Evolutionary conservation across 352 stramenopile species (phyloP).

Genomic region (Pythium monospermum): DNA sequence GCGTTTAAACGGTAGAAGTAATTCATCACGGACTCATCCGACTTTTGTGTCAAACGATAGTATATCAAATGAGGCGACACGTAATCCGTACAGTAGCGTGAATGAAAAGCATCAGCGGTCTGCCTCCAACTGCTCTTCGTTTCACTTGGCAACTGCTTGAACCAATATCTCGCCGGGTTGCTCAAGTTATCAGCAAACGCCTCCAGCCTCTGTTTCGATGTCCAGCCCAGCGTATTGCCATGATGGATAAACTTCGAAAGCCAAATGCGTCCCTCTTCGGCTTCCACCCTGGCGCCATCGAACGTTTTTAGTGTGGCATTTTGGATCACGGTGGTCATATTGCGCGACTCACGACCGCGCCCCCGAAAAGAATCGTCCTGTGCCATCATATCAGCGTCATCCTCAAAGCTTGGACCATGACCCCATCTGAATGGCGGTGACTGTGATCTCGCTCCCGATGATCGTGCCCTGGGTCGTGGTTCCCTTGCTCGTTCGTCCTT

Average conservation of each 20-base stretch:
- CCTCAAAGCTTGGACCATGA: too few species aligned
- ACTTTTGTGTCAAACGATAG: constrained; percentile 3
- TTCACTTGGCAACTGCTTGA: neutral
- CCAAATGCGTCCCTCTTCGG: neutral
- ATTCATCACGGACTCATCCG: constrained; percentile 3
- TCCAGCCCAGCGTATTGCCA: neutral
- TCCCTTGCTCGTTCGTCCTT: too few species aligned
- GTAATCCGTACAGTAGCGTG: neutral
- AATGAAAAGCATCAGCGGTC: neutral
- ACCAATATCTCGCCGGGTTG: constrained; percentile 7
- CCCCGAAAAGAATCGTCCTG: too few species aligned
- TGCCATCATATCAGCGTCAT: too few species aligned
- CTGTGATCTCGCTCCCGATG: too few species aligned
- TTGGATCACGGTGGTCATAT: constrained; percentile 1
- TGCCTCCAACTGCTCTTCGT: neutral
- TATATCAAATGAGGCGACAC: neutral
- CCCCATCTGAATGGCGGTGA: too few species aligned
- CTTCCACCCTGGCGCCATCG: neutral
- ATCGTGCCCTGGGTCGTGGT: too few species aligned
- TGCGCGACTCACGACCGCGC: too few species aligned
- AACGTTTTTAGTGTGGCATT: neutral
- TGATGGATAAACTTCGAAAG: neutral
- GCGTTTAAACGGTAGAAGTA: constrained; percentile 10
- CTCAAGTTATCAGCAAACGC: constrained; percentile 3
- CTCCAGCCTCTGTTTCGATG: constrained; percentile 8